Percentiles rank a stretch among this genome's conserved stretches.
Evolutionary conservation across 2,329 filamentous ascomycete genomes (phyloP).

Genomic region (Sphaceloma murrayae): DNA sequence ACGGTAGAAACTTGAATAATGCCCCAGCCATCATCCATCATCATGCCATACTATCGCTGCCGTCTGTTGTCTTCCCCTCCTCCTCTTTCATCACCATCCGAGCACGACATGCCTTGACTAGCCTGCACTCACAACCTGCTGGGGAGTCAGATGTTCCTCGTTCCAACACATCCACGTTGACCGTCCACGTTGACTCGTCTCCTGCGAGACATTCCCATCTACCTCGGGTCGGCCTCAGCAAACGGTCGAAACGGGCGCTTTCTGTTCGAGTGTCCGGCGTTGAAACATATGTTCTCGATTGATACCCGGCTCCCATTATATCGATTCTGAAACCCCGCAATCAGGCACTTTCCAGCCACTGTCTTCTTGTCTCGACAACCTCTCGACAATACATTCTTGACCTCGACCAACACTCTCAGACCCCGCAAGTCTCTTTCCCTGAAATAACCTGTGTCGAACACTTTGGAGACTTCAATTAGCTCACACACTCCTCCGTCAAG

Average conservation of each 20-base stretch:
- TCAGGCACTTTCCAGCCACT: constrained; percentile 15
- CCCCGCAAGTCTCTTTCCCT: neutral
- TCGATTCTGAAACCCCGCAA: constrained; percentile 16
- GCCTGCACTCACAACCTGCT: neutral
- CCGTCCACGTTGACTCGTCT: neutral
- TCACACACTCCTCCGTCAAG: constrained; percentile 10
- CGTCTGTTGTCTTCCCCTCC: no score
- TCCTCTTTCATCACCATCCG: no score
- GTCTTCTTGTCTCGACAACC: neutral
- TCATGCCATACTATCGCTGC: no score
- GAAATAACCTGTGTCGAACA: no score
- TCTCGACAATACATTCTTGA: no score
- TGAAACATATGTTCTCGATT: constrained; percentile 15
- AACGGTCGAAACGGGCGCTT: constrained; percentile 10
- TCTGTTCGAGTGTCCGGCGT: constrained; percentile 14
- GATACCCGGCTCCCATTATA: constrained; percentile 14
- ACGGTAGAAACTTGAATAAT: no score
- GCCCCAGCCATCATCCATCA: no score
- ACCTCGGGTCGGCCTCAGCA: neutral
- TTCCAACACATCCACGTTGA: constrained; percentile 9
- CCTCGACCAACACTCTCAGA: neutral
- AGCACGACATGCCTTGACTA: constrained; percentile 1
- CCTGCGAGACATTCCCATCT: constrained; percentile 8
- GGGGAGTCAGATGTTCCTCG: neutral
- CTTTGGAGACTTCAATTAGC: no score